Base-by-base conservation (phyloP, 164 flowering plant genomes). In the Macadamia integrifolia region DNA sequence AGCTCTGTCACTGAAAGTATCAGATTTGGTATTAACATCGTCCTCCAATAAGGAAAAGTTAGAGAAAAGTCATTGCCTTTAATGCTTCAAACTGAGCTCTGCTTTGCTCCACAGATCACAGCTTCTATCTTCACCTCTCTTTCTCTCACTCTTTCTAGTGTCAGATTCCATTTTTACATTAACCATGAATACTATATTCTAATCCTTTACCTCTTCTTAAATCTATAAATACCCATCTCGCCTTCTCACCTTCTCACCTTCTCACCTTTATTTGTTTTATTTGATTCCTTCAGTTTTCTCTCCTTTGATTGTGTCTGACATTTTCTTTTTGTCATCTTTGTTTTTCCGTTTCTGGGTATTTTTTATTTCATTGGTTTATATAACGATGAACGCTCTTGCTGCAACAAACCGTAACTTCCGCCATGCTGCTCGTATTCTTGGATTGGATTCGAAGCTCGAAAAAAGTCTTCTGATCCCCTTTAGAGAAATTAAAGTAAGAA, bases 341-440 rank as follows among this genome's bases (percentile, higher is more conserved):
- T 29, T 31, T 49, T 48, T 42, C 14, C 9, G 18, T 23, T 46
- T 18, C 59, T 29, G n/a, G 62, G 58, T 40, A 3, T 4, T 42
- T 11, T 49, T 10, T 32, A n/a, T 18, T 42, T 23, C 2, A 1
- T 42, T 23, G 35, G 23, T 66, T 30, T 32, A 48, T 61, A 56
- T 52, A 32, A 32, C 58, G 52, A 89, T 89, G 95, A 89, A 89
- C 66, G 86, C 95, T 53, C 85, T 89, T 29, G 86, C 84, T 0
- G 95, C 95, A 1, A 87, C 95, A 3, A 89, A 75, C 71, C 81
- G 95, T 1, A 87, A 89, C 57, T 87, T 89, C 61, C 81, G 84
- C 13, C 77, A 74, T 17, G 92, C 95, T 9, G 78, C 87, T 50
- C 82, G 90, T 8, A 71, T 87, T 71, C 87, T 89, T 44, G 92